A percentile compares a stretch with the other conserved stretches of the same genome.
Conservation (phyloP, 164 flowering plant genomes). For the Houttuynia cordata region DNA sequence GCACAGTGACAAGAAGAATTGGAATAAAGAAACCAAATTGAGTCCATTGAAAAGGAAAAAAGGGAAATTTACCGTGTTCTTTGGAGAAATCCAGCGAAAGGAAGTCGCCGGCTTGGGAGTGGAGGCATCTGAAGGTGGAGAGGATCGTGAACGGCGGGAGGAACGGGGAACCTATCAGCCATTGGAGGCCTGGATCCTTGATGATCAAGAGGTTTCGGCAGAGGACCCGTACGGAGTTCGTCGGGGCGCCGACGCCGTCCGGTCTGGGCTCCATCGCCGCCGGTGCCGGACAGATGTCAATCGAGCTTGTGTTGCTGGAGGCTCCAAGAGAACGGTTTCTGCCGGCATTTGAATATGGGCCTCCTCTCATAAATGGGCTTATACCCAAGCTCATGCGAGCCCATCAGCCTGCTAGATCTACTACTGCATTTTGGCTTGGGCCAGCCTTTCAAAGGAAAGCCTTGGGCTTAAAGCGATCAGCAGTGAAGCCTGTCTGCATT, state of each 20-base stretch:
- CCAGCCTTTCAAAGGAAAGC: too few species aligned
- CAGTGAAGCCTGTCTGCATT: too few species aligned
- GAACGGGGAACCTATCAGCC: conserved; percentile 89
- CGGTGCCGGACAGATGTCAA: not conserved
- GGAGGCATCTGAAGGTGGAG: conserved; percentile 71
- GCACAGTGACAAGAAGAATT: too few species aligned
- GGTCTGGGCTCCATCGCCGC: not conserved
- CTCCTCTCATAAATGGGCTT: too few species aligned
- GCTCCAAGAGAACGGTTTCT: too few species aligned
- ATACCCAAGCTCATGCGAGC: too few species aligned
- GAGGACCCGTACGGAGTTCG: conserved; percentile 13
- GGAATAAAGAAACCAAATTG: not conserved
- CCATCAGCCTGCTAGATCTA: too few species aligned
- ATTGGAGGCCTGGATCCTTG: conserved; percentile 39
- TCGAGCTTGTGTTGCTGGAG: too few species aligned
- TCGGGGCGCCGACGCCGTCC: conserved; percentile 1
- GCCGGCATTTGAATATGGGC: too few species aligned
- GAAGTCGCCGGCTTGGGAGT: conserved; percentile 23
- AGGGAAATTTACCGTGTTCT: conserved; percentile 51
- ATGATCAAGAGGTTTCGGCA: conserved; percentile 14
- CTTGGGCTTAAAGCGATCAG: too few species aligned
- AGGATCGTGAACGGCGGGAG: conserved; percentile 36
- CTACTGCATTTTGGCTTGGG: too few species aligned
- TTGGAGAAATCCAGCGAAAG: conserved; percentile 38
- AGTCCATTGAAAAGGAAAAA: not conserved